Evolutionary conservation across 495 filamentous ascomycete species (phyloP).

Genomic region (Penicillium arizonense): DNA sequence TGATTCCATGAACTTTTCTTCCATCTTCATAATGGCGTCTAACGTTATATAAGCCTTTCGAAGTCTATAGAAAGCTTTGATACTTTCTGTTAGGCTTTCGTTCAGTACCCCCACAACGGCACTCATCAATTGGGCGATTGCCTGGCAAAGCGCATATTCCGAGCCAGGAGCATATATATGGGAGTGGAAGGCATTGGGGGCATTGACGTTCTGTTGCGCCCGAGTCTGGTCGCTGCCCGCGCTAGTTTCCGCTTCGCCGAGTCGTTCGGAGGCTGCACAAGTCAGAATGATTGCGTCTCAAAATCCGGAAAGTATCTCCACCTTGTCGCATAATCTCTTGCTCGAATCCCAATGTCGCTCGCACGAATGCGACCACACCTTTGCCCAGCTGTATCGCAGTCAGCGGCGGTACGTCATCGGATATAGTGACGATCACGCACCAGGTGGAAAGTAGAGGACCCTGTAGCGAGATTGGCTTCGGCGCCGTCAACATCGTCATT

Average conservation of each 20-base stretch:
- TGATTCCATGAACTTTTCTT: slow-evolving; percentile 54
- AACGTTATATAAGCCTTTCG: slow-evolving; percentile 86
- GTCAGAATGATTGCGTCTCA: slow-evolving; percentile 10
- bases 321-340: slow-evolving; percentile 89
- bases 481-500: slow-evolving; percentile 91
- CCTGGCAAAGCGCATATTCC: slow-evolving; percentile 78
- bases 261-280: slow-evolving; percentile 60
- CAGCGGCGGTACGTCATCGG: slow-evolving; percentile 14
- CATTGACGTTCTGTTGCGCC: slow-evolving; percentile 53
- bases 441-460: slow-evolving; percentile 86
- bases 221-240: slow-evolving; percentile 77
- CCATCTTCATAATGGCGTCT: slow-evolving; percentile 67
- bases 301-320: slow-evolving; percentile 22
- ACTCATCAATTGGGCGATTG: slow-evolving; percentile 83
- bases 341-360: slow-evolving; percentile 87
- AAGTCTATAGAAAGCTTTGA: slow-evolving; percentile 91
- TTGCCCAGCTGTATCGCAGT: slow-evolving; percentile 61
- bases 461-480: slow-evolving; percentile 67
- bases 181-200: slow-evolving; percentile 50
- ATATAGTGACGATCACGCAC: slow-evolving; percentile 36
- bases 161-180: slow-evolving; percentile 76
- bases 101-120: slow-evolving; percentile 88
- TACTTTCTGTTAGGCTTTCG: slow-evolving; percentile 87
- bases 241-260: slow-evolving; percentile 74
- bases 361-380: slow-evolving; percentile 79